These are phyloP conservation scores for Zymoseptoria brevis DNA, from an alignment of 2,329 filamentous ascomycete species.

Conservation along the genomic window DNA sequence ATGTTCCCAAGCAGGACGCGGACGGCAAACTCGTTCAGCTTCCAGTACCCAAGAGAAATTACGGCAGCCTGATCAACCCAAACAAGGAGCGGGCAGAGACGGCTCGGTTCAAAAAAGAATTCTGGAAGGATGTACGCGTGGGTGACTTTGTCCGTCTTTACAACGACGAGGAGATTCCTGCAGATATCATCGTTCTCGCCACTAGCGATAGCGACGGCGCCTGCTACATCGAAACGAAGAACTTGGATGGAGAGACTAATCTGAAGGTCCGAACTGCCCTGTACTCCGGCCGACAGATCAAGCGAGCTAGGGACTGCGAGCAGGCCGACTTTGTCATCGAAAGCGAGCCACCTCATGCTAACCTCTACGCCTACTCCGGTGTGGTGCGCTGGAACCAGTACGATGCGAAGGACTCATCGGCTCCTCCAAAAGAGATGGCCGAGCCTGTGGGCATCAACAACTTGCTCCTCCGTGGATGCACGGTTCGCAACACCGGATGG, in stretches of 20 bases:
- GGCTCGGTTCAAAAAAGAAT: slow-evolving; percentile 83
- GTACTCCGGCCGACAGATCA: slow-evolving; percentile 72
- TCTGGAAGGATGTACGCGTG: slow-evolving; percentile 91
- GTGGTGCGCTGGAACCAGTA: slow-evolving; percentile 79
- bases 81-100: slow-evolving; percentile 56
- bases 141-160: slow-evolving; percentile 95
- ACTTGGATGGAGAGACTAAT: slow-evolving; percentile 95
- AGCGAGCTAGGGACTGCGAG: slow-evolving; percentile 88
- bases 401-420: slow-evolving; percentile 54
- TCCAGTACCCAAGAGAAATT: slow-evolving; percentile 42
- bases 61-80: slow-evolving; percentile 67
- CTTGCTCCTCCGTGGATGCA: slow-evolving; percentile 83
- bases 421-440: slow-evolving; percentile 66
- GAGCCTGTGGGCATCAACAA: slow-evolving; percentile 96
- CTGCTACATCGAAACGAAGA: slow-evolving; percentile 97
- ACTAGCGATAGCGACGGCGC: slow-evolving; percentile 91
- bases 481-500: slow-evolving; percentile 93
- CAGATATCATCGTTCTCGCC: slow-evolving; percentile 83
- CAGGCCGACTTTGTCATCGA: slow-evolving; percentile 79
- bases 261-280: slow-evolving; percentile 89
- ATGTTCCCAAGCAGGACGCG: slow-evolving; percentile 21
- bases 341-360: slow-evolving; percentile 84
- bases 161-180: slow-evolving; percentile 90
- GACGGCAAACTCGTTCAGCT: slow-evolving; percentile 16
- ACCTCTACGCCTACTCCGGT: slow-evolving; percentile 90